Conservation (phyloP, 1,284 basidiomycete species). For the Moesziomyces antarcticus region DNA sequence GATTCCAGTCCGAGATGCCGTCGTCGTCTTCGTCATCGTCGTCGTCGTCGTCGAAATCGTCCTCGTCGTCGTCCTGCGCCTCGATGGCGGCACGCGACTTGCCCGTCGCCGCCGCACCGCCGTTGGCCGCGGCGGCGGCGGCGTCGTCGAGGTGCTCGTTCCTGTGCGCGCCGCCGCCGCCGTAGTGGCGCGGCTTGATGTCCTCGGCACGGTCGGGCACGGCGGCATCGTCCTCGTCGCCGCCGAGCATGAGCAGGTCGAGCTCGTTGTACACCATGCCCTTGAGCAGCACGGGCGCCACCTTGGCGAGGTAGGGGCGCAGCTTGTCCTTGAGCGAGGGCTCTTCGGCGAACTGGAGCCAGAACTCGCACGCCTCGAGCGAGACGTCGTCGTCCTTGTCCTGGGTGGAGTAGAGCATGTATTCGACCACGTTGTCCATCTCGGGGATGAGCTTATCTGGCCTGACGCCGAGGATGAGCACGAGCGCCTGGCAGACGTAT, state of each 20-base stretch:
- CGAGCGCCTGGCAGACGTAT: constrained; percentile 95
- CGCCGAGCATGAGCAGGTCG: constrained; percentile 93
- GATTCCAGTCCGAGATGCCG: constrained; percentile 97
- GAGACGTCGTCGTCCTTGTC: constrained; percentile 78
- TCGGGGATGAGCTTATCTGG: constrained; percentile 97
- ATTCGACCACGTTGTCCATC: constrained; percentile 94
- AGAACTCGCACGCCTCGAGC: constrained; percentile 95
- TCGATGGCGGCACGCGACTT: constrained; percentile 66
- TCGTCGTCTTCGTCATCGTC: constrained; percentile 95
- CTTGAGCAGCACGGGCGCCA: constrained; percentile 91
- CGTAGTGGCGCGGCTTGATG: constrained; percentile 92
- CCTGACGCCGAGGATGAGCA: constrained; percentile 87
- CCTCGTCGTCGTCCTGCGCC: constrained; percentile 77
- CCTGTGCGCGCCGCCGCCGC: constrained; percentile 77
- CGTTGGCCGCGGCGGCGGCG: constrained; percentile 13
- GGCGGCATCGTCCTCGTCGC: constrained; percentile 82
- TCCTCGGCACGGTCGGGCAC: constrained; percentile 83
- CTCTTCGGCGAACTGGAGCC: constrained; percentile 98
- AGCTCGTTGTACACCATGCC: constrained; percentile 98
- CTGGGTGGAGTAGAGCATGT: constrained; percentile 98
- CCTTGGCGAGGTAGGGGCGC: constrained; percentile 83
- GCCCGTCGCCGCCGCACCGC: constrained; percentile 61
- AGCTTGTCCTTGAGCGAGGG: constrained; percentile 84
- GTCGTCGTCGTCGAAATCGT: constrained; percentile 81
- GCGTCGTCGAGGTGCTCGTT: constrained; percentile 64